Base-by-base conservation (phyloP, 2,329 filamentous ascomycete species). In the Pseudogymnoascus sp. region DNA sequence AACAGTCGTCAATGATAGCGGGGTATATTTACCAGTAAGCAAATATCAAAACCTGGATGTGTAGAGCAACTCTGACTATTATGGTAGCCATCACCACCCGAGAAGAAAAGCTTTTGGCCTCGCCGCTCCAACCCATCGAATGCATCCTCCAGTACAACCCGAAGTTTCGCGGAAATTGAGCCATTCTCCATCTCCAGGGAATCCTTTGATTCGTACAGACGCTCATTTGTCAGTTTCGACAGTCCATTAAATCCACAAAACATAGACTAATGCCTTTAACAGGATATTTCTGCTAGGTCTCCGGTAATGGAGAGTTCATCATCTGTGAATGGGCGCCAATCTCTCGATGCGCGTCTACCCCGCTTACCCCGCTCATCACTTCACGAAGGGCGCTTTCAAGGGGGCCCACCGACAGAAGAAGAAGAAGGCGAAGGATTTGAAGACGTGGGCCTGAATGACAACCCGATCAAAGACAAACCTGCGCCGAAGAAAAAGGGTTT, bases 101-200 rank as follows among this genome's bases (percentile, higher is more conserved):
- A 96, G 76, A 91, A 91, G 74, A 91, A 90, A 73, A 83, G 83
- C 66, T 88, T 91, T 70, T 97, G 92, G 92, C 82, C 82, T 25
- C 79, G 80, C 68, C 68, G 69, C 34, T 69, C 71, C 78, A 80
- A 84, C 63, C 72, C 76, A 11, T 81, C 82, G 8, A 78, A 82
- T 63, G 78, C 77, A 46, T 86, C 84, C 4, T 81, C 78, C 68
- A 82, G 84, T 67, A 82, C 79, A 34, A 77, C 78, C 63, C 77
- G 72, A 62, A 84, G 89, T 69, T 79, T 90, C 65, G 86, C 87
- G 70, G 91, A 96, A 66, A 93, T 92, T 70, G 93, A 97, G 73
- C 92, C 89, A 12, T 97, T 97, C 74, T 91, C 89, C 67, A 97
- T 97, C 74, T 96, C 93, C 38, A 85, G 93, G 71, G 95, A 97